Evolutionary conservation across 106 monocot species (phyloP).

Genomic region (Dioscorea zingiberensis): DNA sequence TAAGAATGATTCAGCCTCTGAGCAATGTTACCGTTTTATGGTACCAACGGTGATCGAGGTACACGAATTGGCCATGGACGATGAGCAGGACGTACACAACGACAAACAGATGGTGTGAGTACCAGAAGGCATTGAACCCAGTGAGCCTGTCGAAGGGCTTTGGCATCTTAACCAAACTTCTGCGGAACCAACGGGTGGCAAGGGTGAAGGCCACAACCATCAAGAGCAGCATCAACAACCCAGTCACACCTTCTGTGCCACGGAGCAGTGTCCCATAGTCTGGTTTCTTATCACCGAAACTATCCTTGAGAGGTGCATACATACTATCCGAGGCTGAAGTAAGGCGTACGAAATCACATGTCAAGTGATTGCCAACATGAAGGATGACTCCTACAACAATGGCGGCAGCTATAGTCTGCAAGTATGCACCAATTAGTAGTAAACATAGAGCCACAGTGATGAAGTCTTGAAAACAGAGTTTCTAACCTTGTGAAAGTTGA

Average conservation of each 20-base stretch:
- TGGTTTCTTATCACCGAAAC: constrained; percentile 69
- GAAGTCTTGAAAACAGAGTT: too few species aligned
- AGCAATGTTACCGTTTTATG: constrained; percentile 49
- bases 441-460: too few species aligned
- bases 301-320: constrained; percentile 23
- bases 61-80: constrained; percentile 64
- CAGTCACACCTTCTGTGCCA: constrained; percentile 70
- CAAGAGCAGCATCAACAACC: constrained; percentile 64
- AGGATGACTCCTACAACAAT: constrained; percentile 87
- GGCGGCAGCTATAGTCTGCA: constrained; percentile 77
- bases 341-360: constrained; percentile 78
- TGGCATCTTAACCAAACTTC: constrained; percentile 70
- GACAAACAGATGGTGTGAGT: constrained; percentile 81
- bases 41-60: constrained; percentile 58
- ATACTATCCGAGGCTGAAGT: constrained; percentile 18
- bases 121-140: constrained; percentile 98
- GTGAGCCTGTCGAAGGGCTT: constrained; percentile 64
- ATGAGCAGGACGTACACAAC: constrained; percentile 69
- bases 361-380: constrained; percentile 76
- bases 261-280: constrained; percentile 37
- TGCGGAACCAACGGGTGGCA: constrained; percentile 81
- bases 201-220: constrained; percentile 77
- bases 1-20: not conserved
- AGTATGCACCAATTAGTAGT: not conserved
- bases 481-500: constrained; percentile 95